Base-by-base conservation (phyloP, 352 stramenopile species). In the Globisporangium abappressorium region DNA sequence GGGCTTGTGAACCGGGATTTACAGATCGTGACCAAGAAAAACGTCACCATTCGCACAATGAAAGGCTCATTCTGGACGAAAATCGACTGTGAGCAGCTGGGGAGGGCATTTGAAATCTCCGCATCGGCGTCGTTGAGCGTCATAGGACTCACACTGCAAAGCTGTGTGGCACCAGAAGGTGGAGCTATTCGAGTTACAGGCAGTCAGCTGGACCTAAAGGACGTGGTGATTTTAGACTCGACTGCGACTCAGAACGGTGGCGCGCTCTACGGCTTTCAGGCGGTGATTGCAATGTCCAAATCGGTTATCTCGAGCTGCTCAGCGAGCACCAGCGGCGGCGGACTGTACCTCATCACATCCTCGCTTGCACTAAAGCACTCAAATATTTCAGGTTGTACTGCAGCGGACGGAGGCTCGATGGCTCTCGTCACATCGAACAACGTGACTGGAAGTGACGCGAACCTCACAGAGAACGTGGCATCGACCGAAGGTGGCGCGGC, bases 31-130 rank as follows among this genome's bases (percentile, higher is more conserved):
- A 18, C 34, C 0, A 53, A 62, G 0, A 60, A 47, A 3, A 70
- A 69, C 0, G 22, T 92, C 5, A 78, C 54, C 0, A 80, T 92
- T 18, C 43, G 59, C 1, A 76, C 76, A 0, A 60, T 93, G 26
- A 83, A 82, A 61, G 82, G 84, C 0, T 83, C 76, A 8, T 72
- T 65, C 43, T 89, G 76, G 75, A 90, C 82, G 0, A 69, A 15
- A n/a, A 20, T 90, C 5, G 66, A 89, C 34, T 93, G 82, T 14
- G 58, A 74, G 3, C 28, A 43, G 2, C 18, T 36, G 2, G 68
- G 36, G 41, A 73, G 34, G 58, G 73, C 26, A 61, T 72, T 74
- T 14, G 60, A 34, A 22, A 30, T 74, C 1, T 64, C 54, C 6
- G 28, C 60, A 5, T 30, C 33, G 0, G 76, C 79, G 5, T 72